phyloP scores from a whole-genome alignment of 805 yeast species.

The Sugiyamaella qingdaonensis region DNA sequence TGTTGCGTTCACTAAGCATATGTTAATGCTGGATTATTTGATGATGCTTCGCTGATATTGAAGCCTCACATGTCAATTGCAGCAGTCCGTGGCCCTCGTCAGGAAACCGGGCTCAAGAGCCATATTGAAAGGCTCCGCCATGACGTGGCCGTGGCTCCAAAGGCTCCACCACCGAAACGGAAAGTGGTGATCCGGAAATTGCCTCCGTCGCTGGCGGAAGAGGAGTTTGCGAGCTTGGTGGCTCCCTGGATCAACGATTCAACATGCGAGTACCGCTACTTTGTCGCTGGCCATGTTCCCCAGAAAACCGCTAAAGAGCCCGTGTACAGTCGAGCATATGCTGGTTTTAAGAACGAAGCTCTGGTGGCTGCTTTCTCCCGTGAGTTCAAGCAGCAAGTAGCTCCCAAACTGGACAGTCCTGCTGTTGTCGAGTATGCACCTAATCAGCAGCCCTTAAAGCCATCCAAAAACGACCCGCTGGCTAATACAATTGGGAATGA shows the following conservation, averaged over 20 bases:
- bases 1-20: neutral
- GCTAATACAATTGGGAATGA: conserved; percentile 34
- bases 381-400: conserved; percentile 27
- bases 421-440: conserved; percentile 27
- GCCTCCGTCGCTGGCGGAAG: conserved; percentile 41
- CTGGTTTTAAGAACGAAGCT: conserved; percentile 34
- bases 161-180: neutral
- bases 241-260: conserved; percentile 23
- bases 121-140: conserved; percentile 1
- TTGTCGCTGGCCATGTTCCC: conserved; percentile 30
- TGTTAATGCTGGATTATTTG: neutral
- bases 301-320: conserved; percentile 34
- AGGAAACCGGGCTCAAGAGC: neutral
- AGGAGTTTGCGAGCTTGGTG: conserved; percentile 32
- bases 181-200: conserved; percentile 40
- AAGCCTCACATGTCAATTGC: neutral
- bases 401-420: conserved; percentile 7
- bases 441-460: conserved; percentile 16
- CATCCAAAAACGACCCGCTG: conserved; percentile 16
- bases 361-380: conserved; percentile 32
- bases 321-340: conserved; percentile 41
- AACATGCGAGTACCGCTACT: conserved; percentile 21
- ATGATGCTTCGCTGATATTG: neutral
- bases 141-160: neutral
- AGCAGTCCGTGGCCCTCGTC: neutral